A percentile compares a stretch with the other conserved stretches of the same genome.
Conservation (phyloP, 805 yeast genomes). For the Cyberlindnera mycetangii region DNA sequence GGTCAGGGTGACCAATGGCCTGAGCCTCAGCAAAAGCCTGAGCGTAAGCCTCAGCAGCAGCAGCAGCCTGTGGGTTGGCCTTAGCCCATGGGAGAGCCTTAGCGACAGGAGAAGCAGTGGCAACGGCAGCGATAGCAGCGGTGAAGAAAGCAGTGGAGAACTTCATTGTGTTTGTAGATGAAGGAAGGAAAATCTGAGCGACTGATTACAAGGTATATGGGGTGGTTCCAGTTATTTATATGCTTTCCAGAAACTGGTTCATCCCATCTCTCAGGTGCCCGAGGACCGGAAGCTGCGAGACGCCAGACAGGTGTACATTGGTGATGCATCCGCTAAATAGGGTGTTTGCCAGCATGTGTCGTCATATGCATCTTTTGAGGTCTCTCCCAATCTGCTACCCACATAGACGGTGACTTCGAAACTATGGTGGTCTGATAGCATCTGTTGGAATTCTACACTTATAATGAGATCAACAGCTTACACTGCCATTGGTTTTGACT, state of each 20-base stretch:
- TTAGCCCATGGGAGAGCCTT: slow-evolving; percentile 15
- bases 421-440: too few species aligned
- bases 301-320: neutral
- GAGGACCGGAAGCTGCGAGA: too few species aligned
- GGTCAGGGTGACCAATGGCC: slow-evolving; percentile 19
- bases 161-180: neutral
- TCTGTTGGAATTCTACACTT: too few species aligned
- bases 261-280: too few species aligned
- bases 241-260: too few species aligned
- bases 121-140: neutral
- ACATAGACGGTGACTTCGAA: too few species aligned
- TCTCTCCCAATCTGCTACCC: too few species aligned
- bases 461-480: too few species aligned
- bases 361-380: neutral
- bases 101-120: slow-evolving; percentile 3
- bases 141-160: neutral
- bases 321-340: neutral
- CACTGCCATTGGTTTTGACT: too few species aligned
- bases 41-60: slow-evolving; percentile 17
- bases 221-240: neutral
- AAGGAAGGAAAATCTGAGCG: neutral
- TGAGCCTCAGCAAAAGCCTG: slow-evolving; percentile 16
- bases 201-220: neutral
- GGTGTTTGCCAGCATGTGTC: neutral
- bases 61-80: slow-evolving; percentile 13